phyloP scores from a whole-genome alignment of 2,329 filamentous ascomycete genomes.

The Diaporthe citrichinensis region DNA sequence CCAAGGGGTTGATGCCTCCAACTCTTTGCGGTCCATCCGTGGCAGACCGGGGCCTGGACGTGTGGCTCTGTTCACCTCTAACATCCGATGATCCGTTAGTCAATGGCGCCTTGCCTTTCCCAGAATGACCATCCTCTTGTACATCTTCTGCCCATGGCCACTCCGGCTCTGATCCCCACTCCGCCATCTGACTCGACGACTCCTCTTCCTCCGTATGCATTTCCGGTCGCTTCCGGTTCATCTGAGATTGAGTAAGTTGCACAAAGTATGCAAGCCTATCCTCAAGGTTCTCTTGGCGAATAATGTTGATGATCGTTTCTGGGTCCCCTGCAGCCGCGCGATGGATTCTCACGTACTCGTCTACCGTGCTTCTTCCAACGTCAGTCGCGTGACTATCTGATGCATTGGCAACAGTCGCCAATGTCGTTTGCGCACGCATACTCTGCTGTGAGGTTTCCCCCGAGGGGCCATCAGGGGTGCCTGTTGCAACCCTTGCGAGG shows the following conservation, averaged over 20 bases:
- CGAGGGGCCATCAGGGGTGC: neutral
- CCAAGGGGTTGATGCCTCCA: conserved; percentile 64
- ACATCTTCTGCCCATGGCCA: conserved; percentile 40
- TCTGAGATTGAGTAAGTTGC: conserved; percentile 61
- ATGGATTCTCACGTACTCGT: conserved; percentile 69
- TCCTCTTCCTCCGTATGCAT: conserved; percentile 18
- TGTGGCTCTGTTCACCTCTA: conserved; percentile 39
- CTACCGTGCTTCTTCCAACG: conserved; percentile 49
- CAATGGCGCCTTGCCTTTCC: conserved; percentile 37
- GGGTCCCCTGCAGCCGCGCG: conserved; percentile 72
- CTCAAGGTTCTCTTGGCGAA: conserved; percentile 71
- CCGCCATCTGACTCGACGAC: conserved; percentile 23
- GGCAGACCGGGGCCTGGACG: conserved; percentile 63
- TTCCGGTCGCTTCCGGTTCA: conserved; percentile 42
- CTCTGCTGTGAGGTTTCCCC: conserved; percentile 3
- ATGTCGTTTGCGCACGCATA: neutral
- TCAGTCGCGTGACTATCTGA: neutral
- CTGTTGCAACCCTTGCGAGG: neutral
- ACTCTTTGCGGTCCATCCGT: conserved; percentile 68
- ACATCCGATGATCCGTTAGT: conserved; percentile 7
- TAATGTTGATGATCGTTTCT: conserved; percentile 71
- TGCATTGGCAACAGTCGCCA: too few species aligned
- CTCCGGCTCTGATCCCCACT: conserved; percentile 34
- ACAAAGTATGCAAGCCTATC: conserved; percentile 73
- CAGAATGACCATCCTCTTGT: conserved; percentile 30